Evolutionary conservation across 805 yeast species (phyloP), one percentile per base, ranked within the genome.

Genomic region (Myxozyma neglecta): DNA sequence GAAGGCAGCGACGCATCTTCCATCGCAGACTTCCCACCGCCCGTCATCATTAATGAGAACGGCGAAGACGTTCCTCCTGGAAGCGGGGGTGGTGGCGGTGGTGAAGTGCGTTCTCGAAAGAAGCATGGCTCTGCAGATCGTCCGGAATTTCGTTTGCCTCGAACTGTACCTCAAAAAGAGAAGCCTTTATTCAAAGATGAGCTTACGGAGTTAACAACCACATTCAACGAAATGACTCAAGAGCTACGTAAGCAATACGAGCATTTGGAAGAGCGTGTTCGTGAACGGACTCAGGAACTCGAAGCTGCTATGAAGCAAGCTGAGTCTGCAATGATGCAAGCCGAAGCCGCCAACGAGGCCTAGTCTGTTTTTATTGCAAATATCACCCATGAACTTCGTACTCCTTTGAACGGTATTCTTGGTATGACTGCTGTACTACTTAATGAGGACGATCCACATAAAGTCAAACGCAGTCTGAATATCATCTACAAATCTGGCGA

Each of bases 341-440:
- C 81, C 2, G 79, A 75, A 48, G 85, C 88, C 35, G 99, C 99
- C 0, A 93, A 93, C 73, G 97, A 94, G 69, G 97, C 98, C 2
- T 94, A 94, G 71, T 92, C 98, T 6, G 91, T 90, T 6, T 90
- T 90, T 72, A 87, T 90, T 70, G 97, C 97, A 1, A 89, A 92
- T 68, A 91, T 90, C 16, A 89, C 97, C 0, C 97, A 90, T 73
- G 99, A 94, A 76, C 79, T 94, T 71, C 83, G 98, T 69, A 94
- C 98, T 0, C 99, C 99, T 1, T 78, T 94, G 64, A 94, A 94
- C 73, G 99, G 99, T 72, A 94, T 94, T 46, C 77, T 94, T 57
- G 98, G 98, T 65, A 89, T 93, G 92, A 89, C 97, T 0, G 88
- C 96, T 1, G 88, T 93, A 59, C 92, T 97, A 6, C 85, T 91